These are phyloP conservation scores for Leccinum variicolor DNA, from an alignment of 768 basidiomycete genomes.

Conservation along the genomic window DNA sequence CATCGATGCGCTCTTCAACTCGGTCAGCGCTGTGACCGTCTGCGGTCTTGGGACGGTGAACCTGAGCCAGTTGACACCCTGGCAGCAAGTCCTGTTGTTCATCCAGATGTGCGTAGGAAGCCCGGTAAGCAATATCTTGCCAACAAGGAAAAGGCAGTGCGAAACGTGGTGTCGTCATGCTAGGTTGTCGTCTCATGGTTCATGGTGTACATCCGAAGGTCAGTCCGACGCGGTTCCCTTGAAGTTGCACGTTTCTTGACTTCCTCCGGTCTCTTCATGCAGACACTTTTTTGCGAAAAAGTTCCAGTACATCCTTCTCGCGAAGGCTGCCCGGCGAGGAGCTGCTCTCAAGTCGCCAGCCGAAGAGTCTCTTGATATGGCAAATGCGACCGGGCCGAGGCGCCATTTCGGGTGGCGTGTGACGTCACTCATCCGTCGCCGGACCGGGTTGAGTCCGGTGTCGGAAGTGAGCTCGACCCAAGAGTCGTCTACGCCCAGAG, in stretches of 20 bases:
- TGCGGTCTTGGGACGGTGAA: constrained; percentile 74
- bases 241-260: not conserved
- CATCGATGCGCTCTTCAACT: constrained; percentile 76
- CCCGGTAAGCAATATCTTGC: constrained; percentile 48
- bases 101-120: constrained; percentile 76
- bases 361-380: constrained; percentile 21
- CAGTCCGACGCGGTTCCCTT: not conserved
- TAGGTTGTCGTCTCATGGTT: constrained; percentile 80
- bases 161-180: not conserved
- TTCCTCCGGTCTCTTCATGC: no score
- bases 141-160: not conserved
- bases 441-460: constrained; percentile 26
- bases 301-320: constrained; percentile 56
- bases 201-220: constrained; percentile 78
- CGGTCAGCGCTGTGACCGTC: constrained; percentile 73
- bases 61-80: constrained; percentile 61
- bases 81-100: constrained; percentile 70
- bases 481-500: constrained; percentile 8
- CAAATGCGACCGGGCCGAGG: constrained; percentile 9
- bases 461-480: constrained; percentile 19
- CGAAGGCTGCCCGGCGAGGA: constrained; percentile 33
- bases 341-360: constrained; percentile 18
- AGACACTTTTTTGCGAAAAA: constrained; percentile 63
- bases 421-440: constrained; percentile 32
- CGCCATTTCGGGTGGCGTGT: constrained; percentile 28